Evolutionary conservation across 2,329 filamentous ascomycete species (phyloP).

Genomic region (Fusarium palustre): DNA sequence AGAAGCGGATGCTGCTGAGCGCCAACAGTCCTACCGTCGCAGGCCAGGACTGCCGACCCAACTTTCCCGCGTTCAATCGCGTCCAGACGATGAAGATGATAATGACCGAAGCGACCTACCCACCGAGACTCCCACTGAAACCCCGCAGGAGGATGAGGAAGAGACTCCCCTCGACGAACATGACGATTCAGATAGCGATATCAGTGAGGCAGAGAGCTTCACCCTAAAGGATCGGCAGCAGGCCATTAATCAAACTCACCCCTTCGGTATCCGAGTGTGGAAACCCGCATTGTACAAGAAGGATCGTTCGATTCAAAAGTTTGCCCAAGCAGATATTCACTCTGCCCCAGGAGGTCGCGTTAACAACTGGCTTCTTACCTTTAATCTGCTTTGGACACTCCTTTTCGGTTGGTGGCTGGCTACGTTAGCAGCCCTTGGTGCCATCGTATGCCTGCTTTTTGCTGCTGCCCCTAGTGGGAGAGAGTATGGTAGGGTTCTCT

Average conservation of each 20-base stretch:
- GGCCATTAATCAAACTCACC: constrained; percentile 98
- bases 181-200: constrained; percentile 73
- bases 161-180: constrained; percentile 61
- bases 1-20: constrained; percentile 70
- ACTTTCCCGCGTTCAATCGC: constrained; percentile 59
- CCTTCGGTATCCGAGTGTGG: constrained; percentile 98
- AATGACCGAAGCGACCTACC: constrained; percentile 34
- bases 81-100: constrained; percentile 36
- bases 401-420: constrained; percentile 98
- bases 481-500: constrained; percentile 87
- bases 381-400: constrained; percentile 91
- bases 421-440: constrained; percentile 77
- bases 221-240: constrained; percentile 96
- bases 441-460: constrained; percentile 82
- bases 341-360: constrained; percentile 91
- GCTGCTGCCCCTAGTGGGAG: constrained; percentile 81
- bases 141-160: constrained; percentile 49
- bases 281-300: constrained; percentile 99
- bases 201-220: constrained; percentile 97
- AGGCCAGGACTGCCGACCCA: constrained; percentile 50
- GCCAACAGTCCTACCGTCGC: constrained; percentile 57
- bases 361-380: constrained; percentile 83
- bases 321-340: constrained; percentile 95
- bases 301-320: constrained; percentile 93
- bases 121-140: constrained; percentile 46